Conservation (phyloP, 2,329 filamentous ascomycete species). For the Penicillium sp. region DNA sequence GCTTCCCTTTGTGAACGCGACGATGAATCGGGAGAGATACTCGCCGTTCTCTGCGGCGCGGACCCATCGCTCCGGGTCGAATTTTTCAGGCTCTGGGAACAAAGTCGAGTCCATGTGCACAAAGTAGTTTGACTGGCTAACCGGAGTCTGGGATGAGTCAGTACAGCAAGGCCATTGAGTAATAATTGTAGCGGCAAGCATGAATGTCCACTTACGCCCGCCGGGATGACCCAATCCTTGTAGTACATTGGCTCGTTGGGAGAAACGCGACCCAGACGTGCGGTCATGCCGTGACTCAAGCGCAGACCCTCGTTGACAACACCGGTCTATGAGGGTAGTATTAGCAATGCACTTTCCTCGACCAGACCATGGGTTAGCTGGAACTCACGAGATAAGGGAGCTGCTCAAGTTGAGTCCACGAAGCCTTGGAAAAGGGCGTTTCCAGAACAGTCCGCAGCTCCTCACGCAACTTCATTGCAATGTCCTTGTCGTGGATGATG, state of each 20-base stretch:
- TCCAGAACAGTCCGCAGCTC: slow-evolving; percentile 29
- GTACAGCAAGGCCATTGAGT: background rate
- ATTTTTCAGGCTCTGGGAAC: slow-evolving; percentile 18
- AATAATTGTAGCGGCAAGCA: background rate
- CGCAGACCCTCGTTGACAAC: slow-evolving; percentile 22
- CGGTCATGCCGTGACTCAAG: slow-evolving; percentile 21
- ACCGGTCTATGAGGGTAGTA: slow-evolving; percentile 9
- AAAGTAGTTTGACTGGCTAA: slow-evolving; percentile 24
- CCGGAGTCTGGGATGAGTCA: slow-evolving; percentile 13
- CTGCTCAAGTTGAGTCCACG: slow-evolving; percentile 32
- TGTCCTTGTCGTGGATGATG: slow-evolving; percentile 19
- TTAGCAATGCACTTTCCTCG: background rate
- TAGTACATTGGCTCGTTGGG: slow-evolving; percentile 15
- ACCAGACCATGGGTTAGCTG: background rate
- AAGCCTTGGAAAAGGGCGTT: slow-evolving; percentile 19
- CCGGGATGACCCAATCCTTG: slow-evolving; percentile 19
- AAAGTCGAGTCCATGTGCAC: slow-evolving; percentile 21
- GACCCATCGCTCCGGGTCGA: slow-evolving; percentile 21
- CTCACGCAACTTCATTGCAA: slow-evolving; percentile 19
- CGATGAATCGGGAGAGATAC: slow-evolving; percentile 17
- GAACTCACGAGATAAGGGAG: slow-evolving; percentile 36
- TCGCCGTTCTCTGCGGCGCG: slow-evolving; percentile 13
- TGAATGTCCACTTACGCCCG: slow-evolving; percentile 14
- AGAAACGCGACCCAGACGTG: slow-evolving; percentile 18
- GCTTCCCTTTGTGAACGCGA: slow-evolving; percentile 21